A percentile compares a stretch with the other conserved stretches of the same genome.
phyloP scores from a whole-genome alignment of 1,284 basidiomycete genomes.

The Ustilago cynodontis region DNA sequence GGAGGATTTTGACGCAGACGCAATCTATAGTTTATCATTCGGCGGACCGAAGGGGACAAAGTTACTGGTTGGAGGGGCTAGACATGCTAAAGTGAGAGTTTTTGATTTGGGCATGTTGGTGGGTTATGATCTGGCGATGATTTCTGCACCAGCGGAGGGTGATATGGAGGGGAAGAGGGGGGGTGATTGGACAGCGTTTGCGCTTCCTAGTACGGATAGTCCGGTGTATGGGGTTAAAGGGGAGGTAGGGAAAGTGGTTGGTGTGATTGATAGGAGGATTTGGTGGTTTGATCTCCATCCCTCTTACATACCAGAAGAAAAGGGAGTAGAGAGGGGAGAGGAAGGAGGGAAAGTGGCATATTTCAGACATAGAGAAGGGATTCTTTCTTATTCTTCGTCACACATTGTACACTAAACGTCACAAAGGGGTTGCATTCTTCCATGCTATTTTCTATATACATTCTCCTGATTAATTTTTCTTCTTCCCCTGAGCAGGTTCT shows the following conservation, averaged over 20 bases:
- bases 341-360: conserved; percentile 10
- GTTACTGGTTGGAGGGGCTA: conserved; percentile 31
- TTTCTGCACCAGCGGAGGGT: not conserved
- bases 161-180: not conserved
- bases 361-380: conserved; percentile 17
- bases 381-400: conserved; percentile 12
- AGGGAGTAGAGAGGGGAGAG: not conserved
- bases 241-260: conserved; percentile 23
- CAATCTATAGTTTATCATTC: conserved; percentile 44
- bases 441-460: not conserved
- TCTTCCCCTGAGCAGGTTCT: conserved; percentile 18
- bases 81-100: conserved; percentile 29
- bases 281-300: conserved; percentile 45
- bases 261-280: conserved; percentile 33
- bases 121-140: conserved; percentile 16
- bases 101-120: conserved; percentile 24
- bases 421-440: not conserved
- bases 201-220: conserved; percentile 24
- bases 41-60: conserved; percentile 19
- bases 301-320: not conserved
- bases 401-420: not conserved
- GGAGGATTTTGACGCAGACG: conserved; percentile 27
- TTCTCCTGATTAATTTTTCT: conserved; percentile 21
- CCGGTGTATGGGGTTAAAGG: conserved; percentile 33
- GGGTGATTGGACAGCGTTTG: conserved; percentile 41